Evolutionary conservation across 148 eudicot species (phyloP).

Genomic region (Persicaria maculosa): DNA sequence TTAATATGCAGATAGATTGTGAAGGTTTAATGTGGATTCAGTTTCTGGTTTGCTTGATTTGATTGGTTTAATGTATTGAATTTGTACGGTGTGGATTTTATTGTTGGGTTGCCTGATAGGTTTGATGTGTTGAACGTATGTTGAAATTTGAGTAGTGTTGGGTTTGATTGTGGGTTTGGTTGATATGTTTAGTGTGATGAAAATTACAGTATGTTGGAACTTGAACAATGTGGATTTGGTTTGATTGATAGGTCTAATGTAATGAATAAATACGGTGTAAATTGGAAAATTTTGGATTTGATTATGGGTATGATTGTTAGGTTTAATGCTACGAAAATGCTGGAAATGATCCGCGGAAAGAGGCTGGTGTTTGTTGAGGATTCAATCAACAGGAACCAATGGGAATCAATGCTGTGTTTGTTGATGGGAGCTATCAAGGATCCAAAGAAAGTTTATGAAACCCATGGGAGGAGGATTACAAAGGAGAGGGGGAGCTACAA

Average conservation of each 20-base stretch:
- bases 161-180: neutral
- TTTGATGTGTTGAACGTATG: neutral
- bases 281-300: neutral
- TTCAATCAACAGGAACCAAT: conserved; percentile 90
- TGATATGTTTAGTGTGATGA: neutral
- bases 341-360: conserved; percentile 81
- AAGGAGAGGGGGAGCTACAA: conserved; percentile 70
- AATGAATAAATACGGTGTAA: neutral
- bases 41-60: too few relatives aligned
- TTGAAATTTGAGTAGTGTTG: neutral
- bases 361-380: conserved; percentile 90
- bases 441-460: conserved; percentile 79
- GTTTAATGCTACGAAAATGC: conserved; percentile 71
- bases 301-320: conserved; percentile 5
- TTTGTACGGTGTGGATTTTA: too few relatives aligned
- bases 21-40: too few relatives aligned
- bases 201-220: neutral
- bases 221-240: neutral
- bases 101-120: neutral
- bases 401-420: conserved; percentile 95
- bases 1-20: too few relatives aligned
- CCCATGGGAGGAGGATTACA: conserved; percentile 71
- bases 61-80: too few relatives aligned
- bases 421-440: conserved; percentile 72
- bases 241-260: conserved; percentile 28